Base-by-base conservation (phyloP, 257 asterid species). In the Fraxinus americana region DNA sequence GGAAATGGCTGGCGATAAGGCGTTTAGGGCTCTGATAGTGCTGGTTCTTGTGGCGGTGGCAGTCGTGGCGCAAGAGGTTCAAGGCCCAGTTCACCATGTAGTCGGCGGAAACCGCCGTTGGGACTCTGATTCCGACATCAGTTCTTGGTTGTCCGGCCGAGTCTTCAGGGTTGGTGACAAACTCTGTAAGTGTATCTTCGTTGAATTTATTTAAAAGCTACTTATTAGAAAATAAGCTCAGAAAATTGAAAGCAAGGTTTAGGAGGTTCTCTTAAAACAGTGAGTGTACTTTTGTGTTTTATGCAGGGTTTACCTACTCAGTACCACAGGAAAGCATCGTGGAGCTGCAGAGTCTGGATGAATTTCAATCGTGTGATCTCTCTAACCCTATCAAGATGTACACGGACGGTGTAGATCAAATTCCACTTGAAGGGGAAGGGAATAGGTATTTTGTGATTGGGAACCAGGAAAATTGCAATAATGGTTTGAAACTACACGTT, bases 401-500 rank as follows among this genome's bases (percentile, higher is more conserved):
- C 81, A 84, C 88, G 0, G 87, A 85, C 6, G 88, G 83, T 4
- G 21, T 70, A 0, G 71, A 72, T n/a, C 87, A 83, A 59, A 82
- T 92, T 25, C 14, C 80, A 1, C 87, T 94, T 48, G 91, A 90
- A 4, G 67, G 80, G 38, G 87, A 88, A 80, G 98, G 98, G 11
- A 36, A 57, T 27, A 81, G 95, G 27, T 94, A 84, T 91, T 90
- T 94, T 81, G 48, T 89, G 1, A 94, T 97, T 41, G 88, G 77
- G 2, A 83, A 89, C 80, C 66, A 25, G 0, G 88, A 86, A 45
- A 86, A 67, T 52, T 93, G 98, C 89, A 82, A 79, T 4, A 86
- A 85, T 30, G 98, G 98, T 11, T 82, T 90, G 48, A 93, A 87
- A 87, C 77, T 93, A 5, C 92, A 90, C 1, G 88, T 93, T 1